Evolutionary conservation across 305 asterid species (phyloP), one percentile per base, ranked within the genome.

Genomic region (Fraxinus paxiana): DNA sequence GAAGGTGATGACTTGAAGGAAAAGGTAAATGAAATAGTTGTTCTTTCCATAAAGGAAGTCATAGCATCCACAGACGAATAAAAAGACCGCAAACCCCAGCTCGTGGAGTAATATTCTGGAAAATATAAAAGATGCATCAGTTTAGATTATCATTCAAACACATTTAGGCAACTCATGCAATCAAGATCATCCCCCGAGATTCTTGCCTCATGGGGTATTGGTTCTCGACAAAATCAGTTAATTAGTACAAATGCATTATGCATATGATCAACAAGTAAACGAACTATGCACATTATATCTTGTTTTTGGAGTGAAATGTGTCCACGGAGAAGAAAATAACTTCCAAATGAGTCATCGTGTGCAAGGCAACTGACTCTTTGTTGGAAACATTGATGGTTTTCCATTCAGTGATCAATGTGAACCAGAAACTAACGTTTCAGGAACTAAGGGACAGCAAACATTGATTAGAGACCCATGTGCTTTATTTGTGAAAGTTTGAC

Each of bases 1-100:
- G 75, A 92, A 94, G 34, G 96, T 90, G 73, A 90, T 84, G 26
- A 88, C 85, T 85, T 92, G 98, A 30, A 92, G 93, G 79, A 91
- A 92, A 5, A 94, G 91, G 88, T 91, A 94, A 67, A 94, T 87
- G 90, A 86, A 94, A 83, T 91, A 92, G 79, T 83, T 76, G 87
- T 92, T 89, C 88, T 86, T 94, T 77, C 97, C 98, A 28, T 90
- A 92, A 0, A 82, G 76, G 77, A 83, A 87, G 83, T 93, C 97
- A 28, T 89, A 92, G 83, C 96, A 90, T 76, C 96, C 98, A 51
- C 97, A 92, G 17, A 91, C 9, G 86, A 93, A 85, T 20, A 93
- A 93, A 80, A 90, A 90, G 38, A 79, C 80, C 0, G 93, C 92
- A 18, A 90, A 90, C 0, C 91, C 90, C 2, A 90, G 88, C 86